Evolutionary conservation across 495 filamentous ascomycete genomes (phyloP).

Genomic region (Haplographium delicatum): DNA sequence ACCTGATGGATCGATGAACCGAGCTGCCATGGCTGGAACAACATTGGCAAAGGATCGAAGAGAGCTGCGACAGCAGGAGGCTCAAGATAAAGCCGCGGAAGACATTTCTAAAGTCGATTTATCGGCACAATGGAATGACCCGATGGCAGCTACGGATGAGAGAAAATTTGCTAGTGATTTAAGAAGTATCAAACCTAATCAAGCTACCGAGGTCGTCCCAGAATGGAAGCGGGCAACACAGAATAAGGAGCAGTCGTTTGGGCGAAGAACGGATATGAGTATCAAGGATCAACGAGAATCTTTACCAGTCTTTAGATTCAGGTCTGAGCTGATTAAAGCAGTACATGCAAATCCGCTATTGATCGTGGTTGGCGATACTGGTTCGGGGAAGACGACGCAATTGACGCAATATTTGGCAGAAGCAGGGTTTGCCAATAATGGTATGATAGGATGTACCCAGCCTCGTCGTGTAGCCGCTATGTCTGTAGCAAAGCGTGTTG

Average conservation of each 20-base stretch:
- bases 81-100: slow-evolving; percentile 74
- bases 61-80: slow-evolving; percentile 84
- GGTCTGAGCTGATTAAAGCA: slow-evolving; percentile 82
- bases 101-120: slow-evolving; percentile 78
- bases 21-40: slow-evolving; percentile 90
- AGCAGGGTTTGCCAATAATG: slow-evolving; percentile 80
- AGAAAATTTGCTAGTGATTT: slow-evolving; percentile 85
- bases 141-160: slow-evolving; percentile 80
- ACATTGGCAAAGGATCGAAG: slow-evolving; percentile 84
- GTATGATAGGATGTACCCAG: slow-evolving; percentile 96
- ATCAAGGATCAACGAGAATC: slow-evolving; percentile 94
- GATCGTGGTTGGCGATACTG: slow-evolving; percentile 96
- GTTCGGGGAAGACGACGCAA: slow-evolving; percentile 96
- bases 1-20: slow-evolving; percentile 90
- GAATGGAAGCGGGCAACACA: slow-evolving; percentile 90
- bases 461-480: slow-evolving; percentile 96
- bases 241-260: slow-evolving; percentile 76
- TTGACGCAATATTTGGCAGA: slow-evolving; percentile 93
- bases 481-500: slow-evolving; percentile 93
- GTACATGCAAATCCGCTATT: slow-evolving; percentile 83
- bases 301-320: slow-evolving; percentile 86
- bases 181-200: slow-evolving; percentile 43
- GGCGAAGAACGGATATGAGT: slow-evolving; percentile 81
- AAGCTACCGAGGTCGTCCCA: slow-evolving; percentile 61
- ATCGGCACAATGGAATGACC: slow-evolving; percentile 91